These are phyloP conservation scores for Puccinia sorghi DNA, from an alignment of 1,284 basidiomycete species.

Conservation along the genomic window DNA sequence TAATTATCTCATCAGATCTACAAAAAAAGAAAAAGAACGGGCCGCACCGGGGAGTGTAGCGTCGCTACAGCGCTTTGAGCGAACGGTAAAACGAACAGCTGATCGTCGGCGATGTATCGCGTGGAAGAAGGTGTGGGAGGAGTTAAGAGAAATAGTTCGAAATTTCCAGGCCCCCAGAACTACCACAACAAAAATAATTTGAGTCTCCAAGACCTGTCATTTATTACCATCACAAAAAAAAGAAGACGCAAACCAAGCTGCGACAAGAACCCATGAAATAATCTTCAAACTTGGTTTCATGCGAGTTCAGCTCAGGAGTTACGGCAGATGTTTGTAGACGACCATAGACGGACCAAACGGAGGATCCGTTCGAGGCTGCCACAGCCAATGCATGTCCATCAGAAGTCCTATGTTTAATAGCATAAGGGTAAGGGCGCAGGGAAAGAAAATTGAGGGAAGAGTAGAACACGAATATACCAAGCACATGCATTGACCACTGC, in stretches of 20 bases:
- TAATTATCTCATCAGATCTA: background rate
- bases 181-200: slow-evolving; percentile 56
- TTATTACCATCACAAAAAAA: background rate
- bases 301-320: slow-evolving; percentile 63
- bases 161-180: slow-evolving; percentile 49
- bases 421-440: too few species aligned
- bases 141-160: slow-evolving; percentile 40
- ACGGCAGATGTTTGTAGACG: slow-evolving; percentile 67
- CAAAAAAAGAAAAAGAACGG: background rate
- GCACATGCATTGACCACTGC: slow-evolving; percentile 33
- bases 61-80: slow-evolving; percentile 90
- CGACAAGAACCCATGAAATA: slow-evolving; percentile 54
- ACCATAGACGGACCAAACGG: slow-evolving; percentile 86
- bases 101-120: slow-evolving; percentile 58
- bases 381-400: slow-evolving; percentile 98
- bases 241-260: slow-evolving; percentile 46
- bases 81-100: slow-evolving; percentile 84
- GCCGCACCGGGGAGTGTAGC: slow-evolving; percentile 72
- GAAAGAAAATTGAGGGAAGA: background rate
- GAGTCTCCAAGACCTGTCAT: background rate
- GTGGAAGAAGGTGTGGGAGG: background rate
- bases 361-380: slow-evolving; percentile 86
- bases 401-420: slow-evolving; percentile 65
- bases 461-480: slow-evolving; percentile 33
- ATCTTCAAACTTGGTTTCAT: slow-evolving; percentile 65